Conservation (phyloP, 2,329 filamentous ascomycete species). For the Xylariaceae sp. region DNA sequence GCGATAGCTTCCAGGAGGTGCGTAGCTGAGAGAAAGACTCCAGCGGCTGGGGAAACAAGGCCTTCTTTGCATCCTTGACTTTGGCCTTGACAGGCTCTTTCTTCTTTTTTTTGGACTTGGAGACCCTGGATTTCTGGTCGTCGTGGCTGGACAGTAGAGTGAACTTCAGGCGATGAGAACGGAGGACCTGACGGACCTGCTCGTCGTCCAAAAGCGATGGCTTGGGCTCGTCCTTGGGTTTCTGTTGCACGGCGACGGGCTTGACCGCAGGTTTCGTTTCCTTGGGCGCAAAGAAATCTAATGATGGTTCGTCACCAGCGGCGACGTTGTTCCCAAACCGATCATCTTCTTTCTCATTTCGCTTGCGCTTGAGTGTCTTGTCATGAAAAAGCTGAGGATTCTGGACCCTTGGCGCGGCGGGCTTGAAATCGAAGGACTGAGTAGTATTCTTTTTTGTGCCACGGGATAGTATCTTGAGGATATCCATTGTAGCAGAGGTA, state of each 20-base stretch:
- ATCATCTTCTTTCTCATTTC: slow-evolving; percentile 33
- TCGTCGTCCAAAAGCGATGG: slow-evolving; percentile 56
- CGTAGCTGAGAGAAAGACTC: slow-evolving; percentile 71
- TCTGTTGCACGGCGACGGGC: slow-evolving; percentile 15
- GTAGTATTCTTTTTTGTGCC: slow-evolving; percentile 57
- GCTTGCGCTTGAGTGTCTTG: slow-evolving; percentile 58
- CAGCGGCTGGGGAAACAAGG: slow-evolving; percentile 76
- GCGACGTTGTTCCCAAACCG: slow-evolving; percentile 26
- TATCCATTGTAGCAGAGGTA: slow-evolving; percentile 53
- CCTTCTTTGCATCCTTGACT: slow-evolving; percentile 52
- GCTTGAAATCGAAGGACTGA: slow-evolving; percentile 25
- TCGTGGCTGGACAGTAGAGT: slow-evolving; percentile 62
- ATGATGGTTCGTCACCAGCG: slow-evolving; percentile 34
- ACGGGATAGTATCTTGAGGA: slow-evolving; percentile 68
- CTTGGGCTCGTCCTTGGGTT: slow-evolving; percentile 15
- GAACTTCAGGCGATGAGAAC: slow-evolving; percentile 80
- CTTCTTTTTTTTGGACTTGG: slow-evolving; percentile 55
- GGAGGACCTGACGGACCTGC: slow-evolving; percentile 69
- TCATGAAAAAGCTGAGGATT: slow-evolving; percentile 67
- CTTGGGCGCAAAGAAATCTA: slow-evolving; percentile 58
- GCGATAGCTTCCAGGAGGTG: slow-evolving; percentile 67
- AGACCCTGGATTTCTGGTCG: slow-evolving; percentile 49
- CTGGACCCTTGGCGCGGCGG: slow-evolving; percentile 40
- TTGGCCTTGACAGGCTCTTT: slow-evolving; percentile 42
- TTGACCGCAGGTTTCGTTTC: slow-evolving; percentile 25